Conservation (phyloP, 495 filamentous ascomycete genomes). For the Annulohypoxylon moriforme region DNA sequence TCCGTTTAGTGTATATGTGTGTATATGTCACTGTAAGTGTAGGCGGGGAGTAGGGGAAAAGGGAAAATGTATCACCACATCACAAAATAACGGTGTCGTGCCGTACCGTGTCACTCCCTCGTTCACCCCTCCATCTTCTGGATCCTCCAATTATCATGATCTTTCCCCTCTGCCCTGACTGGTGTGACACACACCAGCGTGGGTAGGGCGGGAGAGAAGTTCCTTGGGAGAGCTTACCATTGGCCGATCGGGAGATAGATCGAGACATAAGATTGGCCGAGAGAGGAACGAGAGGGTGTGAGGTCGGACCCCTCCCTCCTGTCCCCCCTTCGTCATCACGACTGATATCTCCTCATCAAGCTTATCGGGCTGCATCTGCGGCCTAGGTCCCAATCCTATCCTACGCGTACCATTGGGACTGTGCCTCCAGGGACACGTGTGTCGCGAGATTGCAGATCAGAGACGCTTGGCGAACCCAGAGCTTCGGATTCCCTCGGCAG, state of each 20-base stretch:
- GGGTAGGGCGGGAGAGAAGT: constrained; percentile 27
- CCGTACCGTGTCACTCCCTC: constrained; percentile 33
- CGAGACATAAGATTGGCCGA: constrained; percentile 36
- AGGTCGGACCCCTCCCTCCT: neutral
- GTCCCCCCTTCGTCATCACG: constrained; percentile 33
- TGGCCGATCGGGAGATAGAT: constrained; percentile 40
- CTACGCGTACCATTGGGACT: constrained; percentile 40
- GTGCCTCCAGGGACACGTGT: constrained; percentile 44
- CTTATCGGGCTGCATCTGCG: constrained; percentile 42
- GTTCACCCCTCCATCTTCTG: constrained; percentile 15
- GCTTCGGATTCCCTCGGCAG: constrained; percentile 44
- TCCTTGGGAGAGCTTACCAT: constrained; percentile 39
- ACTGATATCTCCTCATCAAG: constrained; percentile 37
- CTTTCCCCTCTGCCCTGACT: constrained; percentile 44
- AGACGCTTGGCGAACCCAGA: constrained; percentile 42
- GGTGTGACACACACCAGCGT: constrained; percentile 35
- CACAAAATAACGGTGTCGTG: constrained; percentile 35
- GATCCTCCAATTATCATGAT: constrained; percentile 33
- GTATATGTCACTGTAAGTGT: neutral
- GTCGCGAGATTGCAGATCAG: constrained; percentile 46
- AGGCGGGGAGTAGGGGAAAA: neutral
- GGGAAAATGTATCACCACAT: constrained; percentile 36
- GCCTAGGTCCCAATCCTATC: constrained; percentile 13
- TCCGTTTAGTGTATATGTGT: constrained; percentile 24
- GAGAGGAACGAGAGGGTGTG: constrained; percentile 10